A percentile compares a stretch with the other conserved stretches of the same genome.
phyloP scores from a whole-genome alignment of 2,329 filamentous ascomycete genomes.

The Colletotrichum filicis region DNA sequence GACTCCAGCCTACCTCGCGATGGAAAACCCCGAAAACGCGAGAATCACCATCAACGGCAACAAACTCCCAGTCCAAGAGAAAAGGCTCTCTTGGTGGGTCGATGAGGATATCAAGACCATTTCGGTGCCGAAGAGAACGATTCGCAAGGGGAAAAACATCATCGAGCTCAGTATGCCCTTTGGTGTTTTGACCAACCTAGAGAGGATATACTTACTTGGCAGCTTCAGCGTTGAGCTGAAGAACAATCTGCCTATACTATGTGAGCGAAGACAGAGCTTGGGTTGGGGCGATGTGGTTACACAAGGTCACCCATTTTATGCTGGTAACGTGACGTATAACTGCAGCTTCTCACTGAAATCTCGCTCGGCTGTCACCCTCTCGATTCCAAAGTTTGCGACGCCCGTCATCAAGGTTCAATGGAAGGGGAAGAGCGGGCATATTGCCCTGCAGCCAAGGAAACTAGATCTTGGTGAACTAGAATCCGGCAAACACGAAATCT shows the following conservation, averaged over 20 bases:
- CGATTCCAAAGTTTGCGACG: slow-evolving; percentile 19
- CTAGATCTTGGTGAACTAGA: slow-evolving; percentile 1
- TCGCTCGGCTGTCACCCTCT: slow-evolving; percentile 7
- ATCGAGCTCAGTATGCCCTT: slow-evolving; percentile 41
- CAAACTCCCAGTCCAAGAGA: background rate
- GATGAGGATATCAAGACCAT: slow-evolving; percentile 44
- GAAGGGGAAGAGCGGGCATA: slow-evolving; percentile 4
- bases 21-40: slow-evolving; percentile 40
- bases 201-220: slow-evolving; percentile 44
- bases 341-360: slow-evolving; percentile 16
- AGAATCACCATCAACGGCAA: slow-evolving; percentile 38
- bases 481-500: background rate
- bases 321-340: slow-evolving; percentile 39
- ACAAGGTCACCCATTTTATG: slow-evolving; percentile 41
- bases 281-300: slow-evolving; percentile 41
- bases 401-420: slow-evolving; percentile 26
- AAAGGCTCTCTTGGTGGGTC: slow-evolving; percentile 41
- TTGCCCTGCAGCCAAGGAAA: slow-evolving; percentile 16
- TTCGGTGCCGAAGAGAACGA: slow-evolving; percentile 35
- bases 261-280: slow-evolving; percentile 14
- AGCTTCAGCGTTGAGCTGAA: slow-evolving; percentile 39
- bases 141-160: slow-evolving; percentile 39
- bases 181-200: slow-evolving; percentile 42
- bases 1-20: slow-evolving; percentile 36
- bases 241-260: slow-evolving; percentile 15